Evolutionary conservation across 805 yeast species (phyloP).

Genomic region (Saccharomyces kudriavzevii): DNA sequence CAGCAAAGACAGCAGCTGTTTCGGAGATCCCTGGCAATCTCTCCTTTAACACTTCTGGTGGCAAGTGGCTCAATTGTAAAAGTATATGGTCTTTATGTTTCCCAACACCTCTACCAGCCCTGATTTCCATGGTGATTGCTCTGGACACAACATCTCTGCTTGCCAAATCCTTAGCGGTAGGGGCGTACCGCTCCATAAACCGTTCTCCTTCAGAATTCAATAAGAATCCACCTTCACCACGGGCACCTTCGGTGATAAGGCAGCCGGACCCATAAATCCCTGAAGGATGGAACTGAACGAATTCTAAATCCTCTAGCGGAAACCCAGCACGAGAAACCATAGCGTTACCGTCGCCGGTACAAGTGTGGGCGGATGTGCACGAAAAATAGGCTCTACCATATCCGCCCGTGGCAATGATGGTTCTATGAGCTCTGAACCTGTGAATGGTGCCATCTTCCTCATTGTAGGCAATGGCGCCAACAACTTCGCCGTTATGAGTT

Average conservation of each 20-base stretch:
- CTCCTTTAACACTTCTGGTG: conserved; percentile 84
- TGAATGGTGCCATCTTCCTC: conserved; percentile 98
- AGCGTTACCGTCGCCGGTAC: conserved; percentile 98
- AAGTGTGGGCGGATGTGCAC: conserved; percentile 98
- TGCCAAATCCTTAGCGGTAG: conserved; percentile 96
- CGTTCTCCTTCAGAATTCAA: conserved; percentile 97
- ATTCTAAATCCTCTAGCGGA: conserved; percentile 95
- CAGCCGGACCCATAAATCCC: conserved; percentile 99
- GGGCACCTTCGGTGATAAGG: conserved; percentile 97
- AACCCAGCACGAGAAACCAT: conserved; percentile 98
- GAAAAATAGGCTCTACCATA: conserved; percentile 98
- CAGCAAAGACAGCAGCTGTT: conserved; percentile 96
- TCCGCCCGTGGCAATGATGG: conserved; percentile 97
- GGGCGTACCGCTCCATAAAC: conserved; percentile 99
- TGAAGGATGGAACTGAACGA: conserved; percentile 97
- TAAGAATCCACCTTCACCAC: conserved; percentile 99
- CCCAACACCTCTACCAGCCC: conserved; percentile 99
- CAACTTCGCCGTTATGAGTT: conserved; percentile 92
- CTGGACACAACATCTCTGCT: conserved; percentile 97
- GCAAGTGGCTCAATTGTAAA: conserved; percentile 89
- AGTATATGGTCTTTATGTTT: conserved; percentile 90
- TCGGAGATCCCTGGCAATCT: conserved; percentile 98
- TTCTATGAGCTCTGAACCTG: conserved; percentile 94
- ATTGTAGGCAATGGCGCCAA: conserved; percentile 95
- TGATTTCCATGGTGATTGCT: conserved; percentile 96